A percentile compares a stretch with the other conserved stretches of the same genome.
Conservation (phyloP, 768 basidiomycete genomes). For the Lanmaoa rubissima region DNA sequence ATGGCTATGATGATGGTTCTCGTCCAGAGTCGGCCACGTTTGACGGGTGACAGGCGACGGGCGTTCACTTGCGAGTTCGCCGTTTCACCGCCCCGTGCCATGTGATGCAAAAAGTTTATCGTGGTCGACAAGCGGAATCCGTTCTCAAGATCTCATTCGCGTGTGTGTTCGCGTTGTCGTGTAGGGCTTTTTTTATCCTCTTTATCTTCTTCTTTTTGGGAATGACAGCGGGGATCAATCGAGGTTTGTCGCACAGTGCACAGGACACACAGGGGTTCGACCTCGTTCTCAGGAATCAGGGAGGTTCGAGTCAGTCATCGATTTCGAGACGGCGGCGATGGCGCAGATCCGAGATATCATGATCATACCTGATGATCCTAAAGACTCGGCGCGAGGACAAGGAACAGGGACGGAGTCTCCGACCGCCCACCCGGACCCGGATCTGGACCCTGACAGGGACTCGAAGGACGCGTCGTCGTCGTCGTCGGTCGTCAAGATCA, state of each 20-base stretch:
- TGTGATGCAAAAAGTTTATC: neutral
- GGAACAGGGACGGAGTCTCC: no score
- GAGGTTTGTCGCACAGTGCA: neutral
- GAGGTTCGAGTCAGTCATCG: no score
- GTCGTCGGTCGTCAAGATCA: conserved; percentile 10
- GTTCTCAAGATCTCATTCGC: neutral
- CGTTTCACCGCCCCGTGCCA: neutral
- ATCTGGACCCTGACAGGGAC: neutral
- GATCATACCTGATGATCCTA: neutral
- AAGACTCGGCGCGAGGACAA: no score
- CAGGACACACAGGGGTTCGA: neutral
- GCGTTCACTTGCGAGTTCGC: neutral
- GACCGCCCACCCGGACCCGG: no score
- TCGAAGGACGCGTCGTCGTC: no score
- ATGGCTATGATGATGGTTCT: neutral
- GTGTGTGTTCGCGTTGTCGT: neutral
- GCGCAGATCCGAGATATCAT: no score
- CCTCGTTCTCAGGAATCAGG: neutral
- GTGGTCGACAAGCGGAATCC: neutral
- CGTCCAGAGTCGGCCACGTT: neutral
- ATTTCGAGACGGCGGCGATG: no score
- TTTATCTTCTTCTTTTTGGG: neutral
- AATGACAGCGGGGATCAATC: conserved; percentile 2
- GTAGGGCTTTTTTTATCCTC: no score
- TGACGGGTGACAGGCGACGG: neutral